Evolutionary conservation across 78 protist genomes (phyloP), one percentile per base, ranked within the genome.

Genomic region (Chrysochromulina parva): DNA sequence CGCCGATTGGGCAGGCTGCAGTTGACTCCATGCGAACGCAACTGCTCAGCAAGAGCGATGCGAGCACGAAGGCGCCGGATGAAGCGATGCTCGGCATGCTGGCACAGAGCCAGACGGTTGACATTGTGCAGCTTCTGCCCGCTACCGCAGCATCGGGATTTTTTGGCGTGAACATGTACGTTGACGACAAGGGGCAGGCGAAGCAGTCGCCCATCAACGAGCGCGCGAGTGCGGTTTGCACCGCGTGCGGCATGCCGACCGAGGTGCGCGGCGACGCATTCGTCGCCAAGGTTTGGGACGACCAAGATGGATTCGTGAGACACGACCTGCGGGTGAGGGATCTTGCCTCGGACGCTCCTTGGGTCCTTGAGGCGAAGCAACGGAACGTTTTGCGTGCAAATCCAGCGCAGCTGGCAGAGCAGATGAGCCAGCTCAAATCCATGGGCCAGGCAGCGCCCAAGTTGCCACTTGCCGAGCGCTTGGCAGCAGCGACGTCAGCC

Each of bases 121-220:
- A 84, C 71, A 84, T 84, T n/a, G 54, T 84, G n/a, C 71, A 58
- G 58, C 71, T 84, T 28, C 55, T 55, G 47, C 88, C 88, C n/a
- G 58, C 66, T 14, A 16, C 55, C 73, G 6, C 66, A 5, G 47
- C 3, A 4, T 38, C 14, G 28, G 54, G n/a, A 11, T 59, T 52
- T 55, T 0, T 38, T 5, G 88, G 74, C 24, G 71, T 84, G 38
- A 48, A 55, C 73, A 84, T 84, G 88, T 84, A 84, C 53, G 71
- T 84, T 14, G 88, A 84, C 71, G 88, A 84, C 71, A 84, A 84
- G 71, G 71, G 88, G 4, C n/a, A 58, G 9, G 54, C 73, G 0
- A 84, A 84, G 54, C 10, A 38, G 13, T 11, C 19, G 53, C 88
- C 88, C 2, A 13, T 50, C 22, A 84, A 84, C 71, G 58, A 54